Evolutionary conservation across 371 early-diverging fungal species (phyloP), one percentile per base, ranked within the genome.

Genomic region (Cokeromyces recurvatus): DNA sequence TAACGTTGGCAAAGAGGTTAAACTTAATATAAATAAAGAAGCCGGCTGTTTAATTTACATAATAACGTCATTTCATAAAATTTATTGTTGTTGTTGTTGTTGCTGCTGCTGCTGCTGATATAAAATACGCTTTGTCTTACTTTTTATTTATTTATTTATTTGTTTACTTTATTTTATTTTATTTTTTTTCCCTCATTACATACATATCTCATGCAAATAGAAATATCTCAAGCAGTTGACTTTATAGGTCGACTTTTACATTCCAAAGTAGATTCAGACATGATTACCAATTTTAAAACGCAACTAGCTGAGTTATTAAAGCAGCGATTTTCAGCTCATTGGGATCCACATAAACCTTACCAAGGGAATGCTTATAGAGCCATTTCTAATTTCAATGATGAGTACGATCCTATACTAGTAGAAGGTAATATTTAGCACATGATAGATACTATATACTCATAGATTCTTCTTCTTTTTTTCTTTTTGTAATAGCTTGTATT

Each of bases 361-460:
- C 62, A 59, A 17, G 90, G 90, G 45, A 87, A 84, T 60, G 90
- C 70, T 19, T 89, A 78, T 70, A 78, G 90, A 57, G 78, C 87
- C 21, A 72, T 89, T 49, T 76, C 84, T 36, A 78, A 78, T 43
- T 82, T 82, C 57, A 78, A 77, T 40, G 74, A 79, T 15, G 64
- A 66, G 37, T 65, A 85, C 4, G 90, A 89, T 64, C 69, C 80
- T 15, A 57, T 78, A 19, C 50, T 82, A 43, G 60, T 66, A 42
- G 17, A 53, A 63, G 70, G 74, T 73, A 60, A 55, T 40, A 16
- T 27, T n/a, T n/a, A n/a, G n/a, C n/a, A n/a, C n/a, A n/a, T n/a
- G n/a, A n/a, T n/a, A n/a, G n/a, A n/a, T n/a, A n/a, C n/a, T n/a
- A n/a, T n/a, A n/a, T n/a, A n/a, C n/a, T n/a, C n/a, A n/a, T n/a